Percentiles rank a stretch among this genome's conserved stretches.
These are phyloP conservation scores for Dictyostelium citrinum DNA, from an alignment of 78 protist species.

Conservation along the genomic window DNA sequence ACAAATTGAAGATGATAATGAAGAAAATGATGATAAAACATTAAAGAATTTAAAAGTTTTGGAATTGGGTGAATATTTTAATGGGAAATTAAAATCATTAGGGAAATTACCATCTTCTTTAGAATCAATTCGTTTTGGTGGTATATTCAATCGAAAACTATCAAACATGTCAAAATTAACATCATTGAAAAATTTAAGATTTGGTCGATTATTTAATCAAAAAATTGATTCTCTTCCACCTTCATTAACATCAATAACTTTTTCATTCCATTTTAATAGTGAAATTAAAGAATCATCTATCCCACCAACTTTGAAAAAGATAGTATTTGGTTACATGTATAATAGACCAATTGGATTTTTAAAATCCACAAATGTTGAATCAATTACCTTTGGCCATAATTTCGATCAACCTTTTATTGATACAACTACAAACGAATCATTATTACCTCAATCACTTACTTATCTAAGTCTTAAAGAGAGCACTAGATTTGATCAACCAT, in stretches of 20 bases:
- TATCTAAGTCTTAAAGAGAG: background rate
- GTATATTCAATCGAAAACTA: background rate
- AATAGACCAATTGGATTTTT: background rate
- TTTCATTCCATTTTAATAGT: constrained; percentile 4
- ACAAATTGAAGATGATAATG: background rate
- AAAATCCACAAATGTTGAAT: background rate
- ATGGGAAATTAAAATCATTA: background rate
- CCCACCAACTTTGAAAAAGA: background rate
- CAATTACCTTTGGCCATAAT: background rate
- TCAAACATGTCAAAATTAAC: background rate
- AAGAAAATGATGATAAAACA: background rate
- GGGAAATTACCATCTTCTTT: background rate
- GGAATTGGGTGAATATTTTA: background rate
- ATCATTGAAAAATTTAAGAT: background rate
- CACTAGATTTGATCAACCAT: constrained; percentile 4
- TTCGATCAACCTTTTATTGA: background rate
- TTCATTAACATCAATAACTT: background rate
- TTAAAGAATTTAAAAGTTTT: background rate
- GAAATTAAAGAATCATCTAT: background rate
- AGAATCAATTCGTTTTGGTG: background rate
- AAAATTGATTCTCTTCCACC: background rate
- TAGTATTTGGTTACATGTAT: background rate
- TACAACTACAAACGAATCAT: background rate
- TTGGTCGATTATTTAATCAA: constrained; percentile 1
- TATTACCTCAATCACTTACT: background rate